Percentiles rank a stretch among this genome's conserved stretches.
phyloP scores from a whole-genome alignment of 2,329 filamentous ascomycete species.

The Trichophyton verrucosum region DNA sequence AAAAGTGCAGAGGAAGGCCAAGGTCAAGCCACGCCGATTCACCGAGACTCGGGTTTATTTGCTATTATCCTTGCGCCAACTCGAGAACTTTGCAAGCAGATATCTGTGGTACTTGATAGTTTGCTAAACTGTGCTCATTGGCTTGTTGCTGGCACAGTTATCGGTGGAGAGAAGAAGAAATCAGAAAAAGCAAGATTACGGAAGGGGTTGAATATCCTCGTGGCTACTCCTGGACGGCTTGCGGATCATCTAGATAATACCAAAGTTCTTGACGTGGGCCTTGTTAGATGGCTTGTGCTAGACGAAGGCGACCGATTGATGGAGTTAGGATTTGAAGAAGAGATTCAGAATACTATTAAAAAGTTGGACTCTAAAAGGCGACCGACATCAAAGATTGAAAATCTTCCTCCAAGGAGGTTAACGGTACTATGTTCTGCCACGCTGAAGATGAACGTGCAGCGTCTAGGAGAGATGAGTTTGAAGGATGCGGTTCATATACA shows the following conservation, averaged over 20 bases:
- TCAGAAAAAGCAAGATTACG: conserved; percentile 85
- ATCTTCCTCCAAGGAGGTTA: conserved; percentile 58
- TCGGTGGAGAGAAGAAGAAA: conserved; percentile 59
- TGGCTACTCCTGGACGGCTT: conserved; percentile 84
- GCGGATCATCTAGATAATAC: conserved; percentile 90
- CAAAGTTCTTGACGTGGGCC: conserved; percentile 73
- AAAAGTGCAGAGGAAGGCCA: conserved; percentile 28
- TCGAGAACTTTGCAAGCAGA: conserved; percentile 87
- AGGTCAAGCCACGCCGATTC: conserved; percentile 43
- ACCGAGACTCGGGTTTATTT: conserved; percentile 79
- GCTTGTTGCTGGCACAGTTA: conserved; percentile 81
- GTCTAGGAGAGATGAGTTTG: conserved; percentile 84
- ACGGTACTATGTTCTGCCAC: conserved; percentile 93
- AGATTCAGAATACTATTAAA: conserved; percentile 74
- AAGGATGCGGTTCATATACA: conserved; percentile 84
- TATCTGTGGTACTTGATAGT: conserved; percentile 71
- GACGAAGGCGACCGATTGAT: conserved; percentile 97
- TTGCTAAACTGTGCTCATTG: conserved; percentile 81
- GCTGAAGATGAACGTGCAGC: conserved; percentile 95
- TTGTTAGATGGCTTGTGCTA: conserved; percentile 82
- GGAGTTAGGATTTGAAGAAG: conserved; percentile 94
- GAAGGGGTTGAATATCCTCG: conserved; percentile 89
- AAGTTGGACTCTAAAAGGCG: conserved; percentile 58
- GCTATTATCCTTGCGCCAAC: conserved; percentile 91
- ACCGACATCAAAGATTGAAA: conserved; percentile 46